Conservation (phyloP, 768 basidiomycete species). For the Hypholoma sublateritium region DNA sequence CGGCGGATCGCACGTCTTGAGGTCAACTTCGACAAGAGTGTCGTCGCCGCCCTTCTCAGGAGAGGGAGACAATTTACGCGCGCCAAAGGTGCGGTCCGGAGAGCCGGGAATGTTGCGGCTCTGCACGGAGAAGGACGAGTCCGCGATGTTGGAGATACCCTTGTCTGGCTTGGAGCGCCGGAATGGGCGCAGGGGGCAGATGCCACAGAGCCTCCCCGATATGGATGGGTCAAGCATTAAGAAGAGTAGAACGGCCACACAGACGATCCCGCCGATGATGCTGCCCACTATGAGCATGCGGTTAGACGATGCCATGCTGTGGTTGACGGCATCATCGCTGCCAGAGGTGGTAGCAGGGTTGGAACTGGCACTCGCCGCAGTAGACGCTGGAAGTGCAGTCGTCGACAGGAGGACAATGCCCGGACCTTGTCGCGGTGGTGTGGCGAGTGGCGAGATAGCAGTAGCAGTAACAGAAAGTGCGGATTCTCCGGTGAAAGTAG, state of each 20-base stretch:
- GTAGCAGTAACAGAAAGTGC: constrained; percentile 1
- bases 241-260: constrained; percentile 19
- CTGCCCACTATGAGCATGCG: constrained; percentile 16
- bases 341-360: neutral
- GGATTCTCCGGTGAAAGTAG: neutral
- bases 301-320: constrained; percentile 2
- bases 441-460: neutral
- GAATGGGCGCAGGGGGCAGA: neutral
- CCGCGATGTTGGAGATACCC: constrained; percentile 2
- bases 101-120: neutral
- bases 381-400: constrained; percentile 1
- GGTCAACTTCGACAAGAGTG: neutral
- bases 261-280: constrained; percentile 19
- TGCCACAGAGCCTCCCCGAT: constrained; percentile 2
- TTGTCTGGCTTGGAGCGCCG: constrained; percentile 6
- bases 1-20: neutral
- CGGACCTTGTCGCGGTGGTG: constrained; percentile 13
- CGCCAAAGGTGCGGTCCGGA: neutral
- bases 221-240: constrained; percentile 17
- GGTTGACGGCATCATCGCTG: neutral
- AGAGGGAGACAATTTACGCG: neutral
- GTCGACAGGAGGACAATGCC: constrained; percentile 14
- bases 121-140: neutral
- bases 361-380: constrained; percentile 2
- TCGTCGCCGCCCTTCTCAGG: neutral